Percentiles rank a stretch among this genome's conserved stretches.
Conservation (phyloP, 441 rosid species). For the Rhodomyrtus psidioides region DNA sequence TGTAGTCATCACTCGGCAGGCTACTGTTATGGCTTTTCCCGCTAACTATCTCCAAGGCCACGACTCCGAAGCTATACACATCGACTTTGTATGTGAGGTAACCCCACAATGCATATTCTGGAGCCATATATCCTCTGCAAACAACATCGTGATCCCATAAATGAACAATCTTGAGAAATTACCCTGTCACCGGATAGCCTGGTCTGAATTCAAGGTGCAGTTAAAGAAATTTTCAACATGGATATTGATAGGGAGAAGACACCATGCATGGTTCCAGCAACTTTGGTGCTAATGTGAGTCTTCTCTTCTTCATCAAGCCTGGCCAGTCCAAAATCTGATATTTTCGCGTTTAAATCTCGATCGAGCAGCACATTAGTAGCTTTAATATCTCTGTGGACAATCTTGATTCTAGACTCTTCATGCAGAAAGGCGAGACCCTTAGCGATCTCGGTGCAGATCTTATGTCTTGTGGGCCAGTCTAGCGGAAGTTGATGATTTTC, state of each 20-base stretch:
- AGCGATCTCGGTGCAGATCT: conserved; percentile 2
- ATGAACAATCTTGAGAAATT: background rate
- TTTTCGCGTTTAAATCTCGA: background rate
- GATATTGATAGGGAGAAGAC: background rate
- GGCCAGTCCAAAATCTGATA: conserved; percentile 9
- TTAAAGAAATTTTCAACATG: background rate
- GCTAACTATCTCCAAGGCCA: conserved; percentile 26
- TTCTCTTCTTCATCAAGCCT: conserved; percentile 7
- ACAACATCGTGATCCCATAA: background rate
- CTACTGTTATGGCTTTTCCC: background rate
- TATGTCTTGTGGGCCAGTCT: conserved; percentile 6
- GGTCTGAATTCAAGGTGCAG: conserved; percentile 33
- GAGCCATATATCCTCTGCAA: conserved; percentile 19
- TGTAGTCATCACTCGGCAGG: background rate
- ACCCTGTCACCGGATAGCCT: no score
- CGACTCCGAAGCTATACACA: conserved; percentile 37
- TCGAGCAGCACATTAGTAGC: conserved; percentile 6
- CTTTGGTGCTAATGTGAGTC: conserved; percentile 7
- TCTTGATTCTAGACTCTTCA: conserved; percentile 7
- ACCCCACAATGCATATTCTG: conserved; percentile 38
- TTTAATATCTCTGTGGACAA: conserved; percentile 5
- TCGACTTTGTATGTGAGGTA: conserved; percentile 34
- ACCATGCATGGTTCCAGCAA: conserved; percentile 5
- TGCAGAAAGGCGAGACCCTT: conserved; percentile 9
- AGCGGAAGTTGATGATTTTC: background rate